Base-by-base conservation (phyloP, 2,329 filamentous ascomycete species). In the Arthrobotrys pseudoclavata region DNA sequence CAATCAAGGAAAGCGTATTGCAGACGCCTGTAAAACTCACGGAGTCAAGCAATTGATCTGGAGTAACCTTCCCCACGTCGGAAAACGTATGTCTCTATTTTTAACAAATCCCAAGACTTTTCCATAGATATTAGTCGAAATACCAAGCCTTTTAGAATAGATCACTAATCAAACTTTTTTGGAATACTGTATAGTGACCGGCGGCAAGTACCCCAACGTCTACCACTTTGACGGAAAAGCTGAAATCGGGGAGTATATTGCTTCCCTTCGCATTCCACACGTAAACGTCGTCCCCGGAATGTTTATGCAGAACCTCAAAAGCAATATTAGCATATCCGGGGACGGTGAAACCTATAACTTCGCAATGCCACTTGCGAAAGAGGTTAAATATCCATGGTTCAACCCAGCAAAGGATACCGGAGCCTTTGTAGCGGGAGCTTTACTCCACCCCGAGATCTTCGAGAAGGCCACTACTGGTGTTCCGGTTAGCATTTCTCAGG, bases 141-240 rank as follows among this genome's bases (percentile, higher is more conserved):
- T 45, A 31, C 24, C n/a, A 72, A 48, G 15, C 34, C 29, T 47
- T 47, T 34, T 37, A 47, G 22, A 64, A 13, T 24, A n/a, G 29
- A 64, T 47, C 34, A 55, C 69, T 74, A 62, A 74, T 47, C 26
- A 13, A 31, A 31, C 34, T 12, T 12, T 6, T 37, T 10, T 5
- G 20, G 5, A 52, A 20, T 29, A 12, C 45, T 13, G 9, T 47
- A 47, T 69, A 76, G 71, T 76, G n/a, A 80, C 80, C 13, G 79
- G 79, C 4, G 82, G 82, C 4, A 79, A 80, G 76, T 76, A 82
- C 42, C 50, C 67, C 34, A 79, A 82, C 75, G 80, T 82, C 1
- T 62, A 85, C 76, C 86, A 88, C 79, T 90, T 90, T 76, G 88
- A 90, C 82, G 84, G 82, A 81, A 90, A 90, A 81, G 88, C 87